Base-by-base conservation (phyloP, 2,329 filamentous ascomycete species). In the Tolypocladium amazonense region DNA sequence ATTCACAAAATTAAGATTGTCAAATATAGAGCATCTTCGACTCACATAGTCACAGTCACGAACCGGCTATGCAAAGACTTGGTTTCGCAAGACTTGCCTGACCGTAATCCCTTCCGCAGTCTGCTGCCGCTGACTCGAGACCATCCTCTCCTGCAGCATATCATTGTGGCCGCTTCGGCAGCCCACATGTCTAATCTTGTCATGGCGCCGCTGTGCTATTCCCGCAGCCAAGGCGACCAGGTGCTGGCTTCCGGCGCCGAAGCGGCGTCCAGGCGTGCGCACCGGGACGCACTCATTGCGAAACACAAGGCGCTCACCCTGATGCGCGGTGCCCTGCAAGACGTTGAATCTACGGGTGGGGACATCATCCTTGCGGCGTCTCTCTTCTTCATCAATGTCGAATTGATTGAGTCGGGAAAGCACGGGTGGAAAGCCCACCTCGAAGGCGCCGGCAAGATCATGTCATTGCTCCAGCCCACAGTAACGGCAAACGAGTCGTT, bases 61-160 rank as follows among this genome's bases (percentile, higher is more conserved):
- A 71, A 68, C n/a, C 69, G 78, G 45, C 71, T 85, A 56, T 84
- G 81, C 70, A 76, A 73, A 66, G 81, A 83, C 64, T 73, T 85
- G 50, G 77, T 81, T 58, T 75, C 77, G 33, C 71, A 74, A 58
- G 79, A 81, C 67, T 64, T 75, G 56, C 71, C 73, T 18, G 71
- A 75, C 12, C 66, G 65, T 58, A 81, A 81, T 65, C 78, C 78
- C 8, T 81, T 80, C 65, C 77, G 77, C 62, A 70, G 65, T 56
- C 70, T 80, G 37, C 67, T 81, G 56, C 73, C 77, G 11, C 66
- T 80, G 57, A 74, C 76, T 27, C 70, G 68, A 39, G 65, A 67
- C 14, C 74, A 78, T 47, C 73, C 75, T 52, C 72, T 79, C 27
- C 66, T 81, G 38, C 74, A 75, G 56, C 73, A 79, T 63, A 76